phyloP scores from a whole-genome alignment of 306 rosid genomes.

The Casuarina equisetifolia region DNA sequence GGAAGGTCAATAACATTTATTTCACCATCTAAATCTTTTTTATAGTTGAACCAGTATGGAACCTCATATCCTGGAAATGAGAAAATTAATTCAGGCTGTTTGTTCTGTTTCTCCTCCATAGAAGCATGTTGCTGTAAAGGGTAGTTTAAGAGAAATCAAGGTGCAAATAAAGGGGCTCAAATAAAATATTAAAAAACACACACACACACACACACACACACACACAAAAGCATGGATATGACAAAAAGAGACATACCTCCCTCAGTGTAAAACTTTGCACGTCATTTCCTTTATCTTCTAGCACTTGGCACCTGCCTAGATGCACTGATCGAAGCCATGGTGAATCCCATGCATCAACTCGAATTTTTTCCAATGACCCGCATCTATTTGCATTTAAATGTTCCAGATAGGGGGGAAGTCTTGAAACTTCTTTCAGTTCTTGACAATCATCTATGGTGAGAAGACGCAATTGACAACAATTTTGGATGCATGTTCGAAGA shows the following conservation, averaged over 20 bases:
- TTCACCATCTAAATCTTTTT: not conserved
- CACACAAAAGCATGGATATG: no score
- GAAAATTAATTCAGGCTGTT: no score
- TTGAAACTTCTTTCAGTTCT: not conserved
- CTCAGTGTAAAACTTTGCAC: not conserved
- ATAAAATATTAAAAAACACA: not conserved
- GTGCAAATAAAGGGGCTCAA: not conserved
- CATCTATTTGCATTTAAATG: not conserved
- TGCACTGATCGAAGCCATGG: no score
- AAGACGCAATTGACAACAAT: not conserved
- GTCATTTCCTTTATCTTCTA: not conserved
- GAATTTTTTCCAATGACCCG: slow-evolving; percentile 15
- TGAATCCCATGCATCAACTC: no score
- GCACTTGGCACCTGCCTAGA: not conserved
- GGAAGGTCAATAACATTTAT: not conserved
- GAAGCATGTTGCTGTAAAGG: no score
- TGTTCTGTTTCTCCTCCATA: no score
- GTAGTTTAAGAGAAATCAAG: not conserved
- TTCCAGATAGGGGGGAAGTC: slow-evolving; percentile 2
- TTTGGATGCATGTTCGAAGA: no score
- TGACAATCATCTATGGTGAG: not conserved
- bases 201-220: no score
- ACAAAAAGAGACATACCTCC: not conserved
- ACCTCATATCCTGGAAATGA: slow-evolving; percentile 24
- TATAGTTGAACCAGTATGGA: slow-evolving; percentile 19